phyloP scores from a whole-genome alignment of 2,329 filamentous ascomycete genomes.

The Pestalotiopsis sp. region DNA sequence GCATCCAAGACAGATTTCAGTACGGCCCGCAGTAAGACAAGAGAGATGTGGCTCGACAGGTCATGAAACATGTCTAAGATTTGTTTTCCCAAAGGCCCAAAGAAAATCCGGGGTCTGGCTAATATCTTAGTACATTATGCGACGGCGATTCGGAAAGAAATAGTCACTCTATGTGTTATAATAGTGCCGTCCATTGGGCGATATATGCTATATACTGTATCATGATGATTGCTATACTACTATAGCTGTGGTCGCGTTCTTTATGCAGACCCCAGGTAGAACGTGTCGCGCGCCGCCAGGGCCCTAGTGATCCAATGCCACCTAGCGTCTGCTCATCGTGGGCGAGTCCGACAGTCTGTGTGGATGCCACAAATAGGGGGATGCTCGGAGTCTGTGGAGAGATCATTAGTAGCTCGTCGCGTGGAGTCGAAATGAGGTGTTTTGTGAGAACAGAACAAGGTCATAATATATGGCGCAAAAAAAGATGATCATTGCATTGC shows the following conservation, averaged over 20 bases:
- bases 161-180: background rate
- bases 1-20: background rate
- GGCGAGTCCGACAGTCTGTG: background rate
- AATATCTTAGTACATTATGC: background rate
- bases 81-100: background rate
- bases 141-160: background rate
- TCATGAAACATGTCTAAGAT: background rate
- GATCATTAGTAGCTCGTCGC: background rate
- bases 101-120: background rate
- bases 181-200: background rate
- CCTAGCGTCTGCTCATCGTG: background rate
- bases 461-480: background rate
- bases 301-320: background rate
- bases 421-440: background rate
- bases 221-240: background rate
- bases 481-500: background rate
- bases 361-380: background rate
- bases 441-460: background rate
- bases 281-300: background rate
- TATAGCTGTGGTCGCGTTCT: background rate
- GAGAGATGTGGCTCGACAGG: background rate
- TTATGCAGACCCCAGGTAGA: background rate
- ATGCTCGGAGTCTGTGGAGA: background rate
- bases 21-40: background rate
- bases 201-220: background rate